Conservation (phyloP, 768 basidiomycete genomes). For the Rhodosporidiobolus odoratus region DNA sequence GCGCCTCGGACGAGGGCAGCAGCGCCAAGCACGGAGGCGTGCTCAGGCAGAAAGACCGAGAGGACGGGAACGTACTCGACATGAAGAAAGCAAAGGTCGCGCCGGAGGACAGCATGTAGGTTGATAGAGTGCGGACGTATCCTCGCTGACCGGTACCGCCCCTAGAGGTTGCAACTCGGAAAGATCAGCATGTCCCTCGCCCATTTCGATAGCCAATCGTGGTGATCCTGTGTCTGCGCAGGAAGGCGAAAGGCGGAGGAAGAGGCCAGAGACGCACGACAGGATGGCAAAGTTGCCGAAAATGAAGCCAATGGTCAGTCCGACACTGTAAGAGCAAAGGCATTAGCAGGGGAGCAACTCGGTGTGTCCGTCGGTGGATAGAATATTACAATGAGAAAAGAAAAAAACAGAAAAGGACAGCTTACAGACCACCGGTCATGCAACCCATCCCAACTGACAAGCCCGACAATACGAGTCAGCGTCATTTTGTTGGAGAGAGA, state of each 20-base stretch:
- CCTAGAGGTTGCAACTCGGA: slow-evolving; percentile 49
- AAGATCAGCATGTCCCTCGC: not conserved
- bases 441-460: slow-evolving; percentile 35
- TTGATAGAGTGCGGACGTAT: slow-evolving; percentile 80
- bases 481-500: too few species aligned
- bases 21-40: not conserved
- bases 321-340: slow-evolving; percentile 52
- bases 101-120: slow-evolving; percentile 97
- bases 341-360: not conserved
- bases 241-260: slow-evolving; percentile 12
- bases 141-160: slow-evolving; percentile 88
- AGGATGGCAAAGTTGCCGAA: slow-evolving; percentile 91
- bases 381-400: not conserved
- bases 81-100: slow-evolving; percentile 98
- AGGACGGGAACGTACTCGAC: slow-evolving; percentile 61
- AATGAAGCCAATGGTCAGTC: slow-evolving; percentile 93
- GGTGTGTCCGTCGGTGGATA: not conserved
- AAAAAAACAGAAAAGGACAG: not conserved
- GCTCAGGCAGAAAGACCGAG: not conserved
- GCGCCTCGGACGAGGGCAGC: not conserved
- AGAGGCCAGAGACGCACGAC: slow-evolving; percentile 55
- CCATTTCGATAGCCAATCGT: too few species aligned
- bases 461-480: not conserved
- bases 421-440: slow-evolving; percentile 26
- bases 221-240: not conserved